phyloP scores from a whole-genome alignment of 176 grass and related monocot species.

The Miscanthus lutarioriparius region DNA sequence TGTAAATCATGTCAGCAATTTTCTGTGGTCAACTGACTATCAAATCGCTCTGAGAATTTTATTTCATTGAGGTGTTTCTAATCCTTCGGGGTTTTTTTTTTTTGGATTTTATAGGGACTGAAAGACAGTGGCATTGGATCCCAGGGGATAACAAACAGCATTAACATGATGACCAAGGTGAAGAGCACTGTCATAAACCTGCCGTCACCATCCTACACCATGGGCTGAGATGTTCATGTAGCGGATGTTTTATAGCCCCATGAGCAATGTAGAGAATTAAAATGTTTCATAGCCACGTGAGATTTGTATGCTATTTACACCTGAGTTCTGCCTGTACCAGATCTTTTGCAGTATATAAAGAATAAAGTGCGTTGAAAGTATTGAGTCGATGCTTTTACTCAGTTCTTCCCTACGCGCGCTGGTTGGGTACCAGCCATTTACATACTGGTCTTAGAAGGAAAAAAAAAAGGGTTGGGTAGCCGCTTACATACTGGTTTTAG shows the following conservation, averaged over 20 bases:
- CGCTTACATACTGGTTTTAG: too few relatives aligned
- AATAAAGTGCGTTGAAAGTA: slow-evolving; percentile 35
- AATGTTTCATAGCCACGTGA: slow-evolving; percentile 36
- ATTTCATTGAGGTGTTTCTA: neutral
- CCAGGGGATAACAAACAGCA: slow-evolving; percentile 97
- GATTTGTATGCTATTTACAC: slow-evolving; percentile 20
- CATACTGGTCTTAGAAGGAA: too few relatives aligned
- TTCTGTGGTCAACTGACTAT: neutral
- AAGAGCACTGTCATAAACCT: slow-evolving; percentile 98
- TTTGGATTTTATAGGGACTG: slow-evolving; percentile 65
- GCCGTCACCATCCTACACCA: slow-evolving; percentile 85
- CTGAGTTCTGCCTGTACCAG: slow-evolving; percentile 19
- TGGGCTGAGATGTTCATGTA: slow-evolving; percentile 62
- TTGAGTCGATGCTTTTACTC: neutral
- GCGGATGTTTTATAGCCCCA: slow-evolving; percentile 15
- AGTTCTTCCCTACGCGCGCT: too few relatives aligned
- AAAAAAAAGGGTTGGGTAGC: too few relatives aligned
- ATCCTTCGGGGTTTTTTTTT: neutral
- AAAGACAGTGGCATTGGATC: slow-evolving; percentile 99
- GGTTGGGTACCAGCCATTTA: too few relatives aligned
- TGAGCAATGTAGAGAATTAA: slow-evolving; percentile 37
- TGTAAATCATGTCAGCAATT: neutral
- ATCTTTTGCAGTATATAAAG: slow-evolving; percentile 35
- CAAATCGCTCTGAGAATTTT: neutral
- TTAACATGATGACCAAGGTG: slow-evolving; percentile 99